Conservation (phyloP, 345 rosid species). For the Arabis alpina region DNA sequence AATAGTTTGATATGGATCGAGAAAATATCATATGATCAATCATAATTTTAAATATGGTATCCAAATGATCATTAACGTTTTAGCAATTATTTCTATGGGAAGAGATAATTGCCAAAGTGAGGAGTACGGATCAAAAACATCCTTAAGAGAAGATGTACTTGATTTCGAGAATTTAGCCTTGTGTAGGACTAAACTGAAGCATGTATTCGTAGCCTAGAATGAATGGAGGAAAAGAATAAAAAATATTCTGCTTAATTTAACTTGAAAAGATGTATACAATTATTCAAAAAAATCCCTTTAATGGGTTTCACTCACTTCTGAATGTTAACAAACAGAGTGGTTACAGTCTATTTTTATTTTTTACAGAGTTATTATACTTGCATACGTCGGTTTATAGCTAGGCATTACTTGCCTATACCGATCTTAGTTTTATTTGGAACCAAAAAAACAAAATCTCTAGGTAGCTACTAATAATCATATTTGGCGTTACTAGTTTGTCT, state of each 20-base stretch:
- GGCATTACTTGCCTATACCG: slow-evolving; percentile 22
- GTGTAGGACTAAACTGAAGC: too few relatives aligned
- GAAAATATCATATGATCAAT: too few relatives aligned
- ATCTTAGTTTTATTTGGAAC: slow-evolving; percentile 29
- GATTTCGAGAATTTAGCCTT: too few relatives aligned
- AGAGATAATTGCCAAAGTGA: too few relatives aligned
- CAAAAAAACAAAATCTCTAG: background rate
- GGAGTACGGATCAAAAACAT: too few relatives aligned
- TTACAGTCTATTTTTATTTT: slow-evolving; percentile 24
- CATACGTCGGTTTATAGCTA: slow-evolving; percentile 26
- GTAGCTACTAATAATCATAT: slow-evolving; percentile 17
- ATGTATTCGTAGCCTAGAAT: too few relatives aligned
- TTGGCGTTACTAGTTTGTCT: slow-evolving; percentile 19
- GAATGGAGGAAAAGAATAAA: background rate
- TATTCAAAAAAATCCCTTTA: slow-evolving; percentile 22
- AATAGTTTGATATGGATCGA: too few relatives aligned
- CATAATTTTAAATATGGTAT: too few relatives aligned
- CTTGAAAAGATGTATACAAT: background rate
- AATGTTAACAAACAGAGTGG: slow-evolving; percentile 8
- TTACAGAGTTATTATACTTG: background rate
- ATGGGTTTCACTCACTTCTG: slow-evolving; percentile 35
- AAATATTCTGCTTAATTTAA: background rate
- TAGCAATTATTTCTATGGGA: too few relatives aligned
- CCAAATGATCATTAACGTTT: too few relatives aligned
- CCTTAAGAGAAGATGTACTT: too few relatives aligned